Evolutionary conservation across 192 early-diverging fungal genomes (phyloP).

Genomic region (Jimgerdemannia lactiflua): DNA sequence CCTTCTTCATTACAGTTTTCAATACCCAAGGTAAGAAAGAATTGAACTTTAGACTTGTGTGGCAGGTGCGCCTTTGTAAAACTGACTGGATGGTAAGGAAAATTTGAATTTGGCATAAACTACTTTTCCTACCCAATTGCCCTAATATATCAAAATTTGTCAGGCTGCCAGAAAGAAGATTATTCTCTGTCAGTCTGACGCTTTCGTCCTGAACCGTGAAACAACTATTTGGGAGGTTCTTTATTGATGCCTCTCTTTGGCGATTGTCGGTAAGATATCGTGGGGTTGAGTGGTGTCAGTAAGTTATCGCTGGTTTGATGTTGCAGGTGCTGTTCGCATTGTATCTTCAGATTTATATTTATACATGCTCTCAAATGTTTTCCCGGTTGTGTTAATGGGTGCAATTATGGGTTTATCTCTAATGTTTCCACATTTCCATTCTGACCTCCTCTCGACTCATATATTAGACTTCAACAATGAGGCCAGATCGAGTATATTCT

Average conservation of each 20-base stretch:
- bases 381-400: too few species aligned
- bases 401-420: too few species aligned
- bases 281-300: too few species aligned
- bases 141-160: conserved; percentile 58
- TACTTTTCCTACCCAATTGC: conserved; percentile 53
- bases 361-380: too few species aligned
- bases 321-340: too few species aligned
- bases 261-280: conserved; percentile 10
- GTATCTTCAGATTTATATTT: too few species aligned
- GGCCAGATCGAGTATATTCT: conserved; percentile 54
- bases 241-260: conserved; percentile 65
- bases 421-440: too few species aligned
- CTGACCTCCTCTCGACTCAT: too few species aligned
- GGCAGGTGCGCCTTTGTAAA: not conserved
- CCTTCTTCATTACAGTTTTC: not conserved
- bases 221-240: conserved; percentile 70
- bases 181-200: conserved; percentile 67
- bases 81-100: conserved; percentile 15
- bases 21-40: not conserved
- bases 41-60: not conserved
- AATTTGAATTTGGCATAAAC: conserved; percentile 65
- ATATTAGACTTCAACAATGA: conserved; percentile 56
- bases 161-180: conserved; percentile 71
- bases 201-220: conserved; percentile 54
- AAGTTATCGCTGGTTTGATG: too few species aligned